Percentiles rank a stretch among this genome's conserved stretches.
Evolutionary conservation across 768 basidiomycete genomes (phyloP).

Genomic region (Suillus hirtellus): DNA sequence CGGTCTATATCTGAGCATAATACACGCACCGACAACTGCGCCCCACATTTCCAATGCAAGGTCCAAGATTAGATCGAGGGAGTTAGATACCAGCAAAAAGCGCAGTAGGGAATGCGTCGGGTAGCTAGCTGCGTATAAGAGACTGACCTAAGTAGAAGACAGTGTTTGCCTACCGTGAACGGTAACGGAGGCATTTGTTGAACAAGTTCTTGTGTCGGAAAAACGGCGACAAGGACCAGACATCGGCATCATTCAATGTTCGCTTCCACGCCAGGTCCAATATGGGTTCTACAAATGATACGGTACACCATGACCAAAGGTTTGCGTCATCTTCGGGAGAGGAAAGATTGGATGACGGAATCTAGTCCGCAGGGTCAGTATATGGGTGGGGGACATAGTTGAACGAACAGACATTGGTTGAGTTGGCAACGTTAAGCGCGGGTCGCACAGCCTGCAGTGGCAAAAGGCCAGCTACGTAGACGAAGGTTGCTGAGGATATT

Average conservation of each 20-base stretch:
- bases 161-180: conserved; percentile 34
- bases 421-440: conserved; percentile 48
- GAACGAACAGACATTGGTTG: conserved; percentile 43
- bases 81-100: conserved; percentile 66
- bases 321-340: conserved; percentile 67
- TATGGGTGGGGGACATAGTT: conserved; percentile 9
- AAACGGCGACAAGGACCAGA: conserved; percentile 68
- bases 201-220: conserved; percentile 71
- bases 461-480: conserved; percentile 56
- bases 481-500: conserved; percentile 38
- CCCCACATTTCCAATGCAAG: conserved; percentile 59
- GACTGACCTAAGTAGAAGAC: conserved; percentile 8
- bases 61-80: conserved; percentile 66
- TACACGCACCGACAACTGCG: conserved; percentile 48
- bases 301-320: conserved; percentile 66
- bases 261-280: conserved; percentile 50
- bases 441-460: conserved; percentile 50
- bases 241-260: conserved; percentile 47
- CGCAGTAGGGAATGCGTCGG: conserved; percentile 58
- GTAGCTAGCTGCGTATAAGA: conserved; percentile 35
- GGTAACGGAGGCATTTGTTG: conserved; percentile 59
- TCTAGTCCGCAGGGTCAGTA: conserved; percentile 33
- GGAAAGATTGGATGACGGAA: conserved; percentile 48
- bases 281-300: conserved; percentile 65
- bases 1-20: conserved; percentile 6